Base-by-base conservation (phyloP, 441 rosid genomes). In the Croton setiger region DNA sequence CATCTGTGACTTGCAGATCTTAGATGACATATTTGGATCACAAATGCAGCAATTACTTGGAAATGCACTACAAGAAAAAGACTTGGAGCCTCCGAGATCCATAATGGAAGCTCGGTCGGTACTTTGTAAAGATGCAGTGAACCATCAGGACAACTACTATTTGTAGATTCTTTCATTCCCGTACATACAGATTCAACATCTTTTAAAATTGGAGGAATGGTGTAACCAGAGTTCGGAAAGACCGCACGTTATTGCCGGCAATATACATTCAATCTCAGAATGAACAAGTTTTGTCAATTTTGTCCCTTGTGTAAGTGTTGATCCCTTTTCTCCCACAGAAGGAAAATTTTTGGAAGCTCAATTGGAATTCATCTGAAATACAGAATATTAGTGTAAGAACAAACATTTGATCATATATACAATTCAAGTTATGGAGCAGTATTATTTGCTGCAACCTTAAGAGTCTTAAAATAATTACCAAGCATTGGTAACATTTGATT, bases 1-100 rank as follows among this genome's bases (percentile, higher is more conserved):
- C 43, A 45, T 45, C 51, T 11, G 4, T 45, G 49, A 47, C 67
- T 59, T 76, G 81, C 86, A 88, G 97, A 82, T 92, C 56, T 56
- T 89, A 79, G 96, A 92, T 75, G 94, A 92, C 66, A 83, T 83
- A 20, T 92, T 89, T 45, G 85, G 76, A n/a, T 84, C 92, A n/a
- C 86, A 83, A 58, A 88, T 92, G 93, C 94, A 92, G 68, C 79
- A 85, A 57, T 68, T 88, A 66, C 88, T 86, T 41, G 97, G 96
- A 68, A 86, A 89, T 66, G 78, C 83, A 7, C 64, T 92, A 45
- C 85, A 85, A 69, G 79, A 78, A 0, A 89, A 84, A 69, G 90
- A 88, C 72, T 65, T 89, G 71, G 96, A 92, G 82, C 88, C 91
- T 5, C 97, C 97, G 1, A 83, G 86, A 54, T 88, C 94, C 0